Evolutionary conservation across 2,329 filamentous ascomycete species (phyloP).

Genomic region (Colletotrichum nymphaeae): DNA sequence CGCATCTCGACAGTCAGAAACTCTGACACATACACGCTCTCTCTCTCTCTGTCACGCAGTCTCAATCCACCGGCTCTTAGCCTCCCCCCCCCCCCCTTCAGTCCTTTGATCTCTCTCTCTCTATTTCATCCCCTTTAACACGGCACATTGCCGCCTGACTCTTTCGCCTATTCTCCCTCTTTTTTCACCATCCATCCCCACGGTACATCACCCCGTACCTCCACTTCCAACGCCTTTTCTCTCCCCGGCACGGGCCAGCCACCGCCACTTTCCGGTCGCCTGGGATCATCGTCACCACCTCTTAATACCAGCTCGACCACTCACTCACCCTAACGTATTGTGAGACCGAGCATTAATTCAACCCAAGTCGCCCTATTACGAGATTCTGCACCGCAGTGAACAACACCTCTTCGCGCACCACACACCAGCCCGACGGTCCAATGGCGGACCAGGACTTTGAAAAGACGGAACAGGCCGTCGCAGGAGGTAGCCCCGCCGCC

Average conservation of each 20-base stretch:
- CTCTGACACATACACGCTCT: not conserved
- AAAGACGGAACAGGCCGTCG: conserved; percentile 44
- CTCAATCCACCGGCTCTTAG: not conserved
- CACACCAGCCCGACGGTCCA: conserved; percentile 16
- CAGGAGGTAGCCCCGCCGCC: conserved; percentile 42
- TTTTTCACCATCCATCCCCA: not conserved
- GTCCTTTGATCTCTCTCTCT: not conserved
- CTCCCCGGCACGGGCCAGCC: conserved; percentile 29
- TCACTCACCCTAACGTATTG: not conserved
- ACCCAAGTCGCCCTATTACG: not conserved
- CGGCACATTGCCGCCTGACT: not conserved
- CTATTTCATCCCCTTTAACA: conserved; percentile 13
- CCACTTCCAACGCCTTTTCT: conserved; percentile 1
- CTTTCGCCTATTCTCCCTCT: not conserved
- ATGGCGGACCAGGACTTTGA: conserved; percentile 45
- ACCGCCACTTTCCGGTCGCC: conserved; percentile 30
- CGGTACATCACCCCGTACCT: conserved; percentile 15
- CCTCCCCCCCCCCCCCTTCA: not conserved
- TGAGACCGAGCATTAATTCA: not conserved
- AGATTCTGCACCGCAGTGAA: not conserved
- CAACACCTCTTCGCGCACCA: not conserved
- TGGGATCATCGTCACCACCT: conserved; percentile 10
- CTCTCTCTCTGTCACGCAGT: not conserved
- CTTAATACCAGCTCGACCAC: not conserved
- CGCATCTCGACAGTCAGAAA: not conserved